Evolutionary conservation across 768 basidiomycete genomes (phyloP), one percentile per base, ranked within the genome.

Genomic region (Lentinula aciculospora): DNA sequence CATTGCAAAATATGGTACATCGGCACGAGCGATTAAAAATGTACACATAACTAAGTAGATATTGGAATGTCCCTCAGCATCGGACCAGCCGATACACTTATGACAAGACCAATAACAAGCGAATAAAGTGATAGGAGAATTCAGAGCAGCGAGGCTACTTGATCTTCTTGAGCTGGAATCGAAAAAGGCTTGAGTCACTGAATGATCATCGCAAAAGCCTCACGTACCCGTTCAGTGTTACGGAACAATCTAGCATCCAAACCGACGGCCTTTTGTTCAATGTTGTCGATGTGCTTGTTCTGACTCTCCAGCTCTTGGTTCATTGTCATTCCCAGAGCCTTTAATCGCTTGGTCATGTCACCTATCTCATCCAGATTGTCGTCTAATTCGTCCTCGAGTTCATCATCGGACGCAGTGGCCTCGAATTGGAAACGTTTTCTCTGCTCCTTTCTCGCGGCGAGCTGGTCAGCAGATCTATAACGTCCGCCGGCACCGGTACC

Each of bases 371-470:
- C 79, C 19, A 92, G 72, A 67, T 91, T 89, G 58, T 78, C 78
- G 62, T 90, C 89, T 28, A 92, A 63, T 70, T 90, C 88, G 61
- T 89, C 81, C 69, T 92, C 89, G 3, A 89, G 61, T 68, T 87
- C 86, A 59, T 91, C 86, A 61, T 92, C 89, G 3, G 81, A 83
- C 4, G 72, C 85, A 27, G 79, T 83, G 34, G 81, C 84, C 62
- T 92, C 89, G 63, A 90, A 89, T 69, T 91, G 88, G 66, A 81
- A 91, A 53, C 82, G 75, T 62, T 78, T 74, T 57, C 83, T 71
- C 59, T 81, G 81, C 28, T 74, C 72, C 19, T 75, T 67, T 23
- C 54, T 56, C 19, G 27, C 36, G 3, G 40, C 28, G 9, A 44
- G 54, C 59, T 75, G 74, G 60, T 82, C 78, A 9, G 40, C 21